A percentile compares a stretch with the other conserved stretches of the same genome.
These are phyloP conservation scores for Rhizopogon vesiculosus DNA, from an alignment of 768 basidiomycete genomes.

Conservation along the genomic window DNA sequence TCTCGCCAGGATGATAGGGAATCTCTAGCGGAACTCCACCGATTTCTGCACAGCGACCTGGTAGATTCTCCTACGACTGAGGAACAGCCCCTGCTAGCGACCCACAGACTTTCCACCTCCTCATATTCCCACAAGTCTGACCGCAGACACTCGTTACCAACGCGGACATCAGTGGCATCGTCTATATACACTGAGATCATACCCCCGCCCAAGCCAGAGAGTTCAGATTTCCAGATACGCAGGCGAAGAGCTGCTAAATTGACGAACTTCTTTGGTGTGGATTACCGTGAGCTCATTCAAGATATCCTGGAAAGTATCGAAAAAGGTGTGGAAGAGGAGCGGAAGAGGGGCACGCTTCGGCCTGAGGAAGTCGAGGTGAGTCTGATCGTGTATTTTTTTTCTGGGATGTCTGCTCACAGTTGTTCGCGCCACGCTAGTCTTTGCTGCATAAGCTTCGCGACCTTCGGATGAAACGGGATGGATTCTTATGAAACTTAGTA, in stretches of 20 bases:
- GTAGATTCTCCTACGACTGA: conserved; percentile 18
- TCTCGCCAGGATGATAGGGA: conserved; percentile 62
- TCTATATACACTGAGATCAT: conserved; percentile 44
- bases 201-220: conserved; percentile 37
- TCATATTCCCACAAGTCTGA: conserved; percentile 47
- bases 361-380: conserved; percentile 71
- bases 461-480: conserved; percentile 22
- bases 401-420: conserved; percentile 5
- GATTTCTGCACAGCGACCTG: conserved; percentile 46
- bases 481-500: conserved; percentile 2
- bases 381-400: conserved; percentile 5
- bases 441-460: conserved; percentile 32
- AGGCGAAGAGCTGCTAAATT: conserved; percentile 78
- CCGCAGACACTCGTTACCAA: conserved; percentile 67
- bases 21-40: conserved; percentile 71
- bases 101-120: conserved; percentile 27
- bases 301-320: conserved; percentile 83
- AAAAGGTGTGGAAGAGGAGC: conserved; percentile 66
- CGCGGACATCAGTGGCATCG: conserved; percentile 56
- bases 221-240: conserved; percentile 56
- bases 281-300: conserved; percentile 72
- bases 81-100: conserved; percentile 9
- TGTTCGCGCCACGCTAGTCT: conserved; percentile 33
- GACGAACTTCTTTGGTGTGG: conserved; percentile 83
- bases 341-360: conserved; percentile 54